phyloP scores from a whole-genome alignment of 2,329 filamentous ascomycete species.

The Epichloe elymi region DNA sequence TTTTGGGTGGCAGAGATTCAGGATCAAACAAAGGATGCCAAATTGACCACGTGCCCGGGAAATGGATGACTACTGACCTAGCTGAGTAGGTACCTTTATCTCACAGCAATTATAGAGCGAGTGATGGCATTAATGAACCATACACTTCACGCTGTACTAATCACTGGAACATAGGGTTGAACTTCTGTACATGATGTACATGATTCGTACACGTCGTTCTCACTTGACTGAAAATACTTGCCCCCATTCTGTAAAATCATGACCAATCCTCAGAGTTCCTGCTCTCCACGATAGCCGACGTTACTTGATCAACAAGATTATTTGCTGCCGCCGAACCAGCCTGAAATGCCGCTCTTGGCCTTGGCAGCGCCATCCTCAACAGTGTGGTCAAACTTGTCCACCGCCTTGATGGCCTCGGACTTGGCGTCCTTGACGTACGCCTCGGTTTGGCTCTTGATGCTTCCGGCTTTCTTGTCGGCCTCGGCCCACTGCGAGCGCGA shows the following conservation, averaged over 20 bases:
- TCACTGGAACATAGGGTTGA: neutral
- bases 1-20: too few relatives aligned
- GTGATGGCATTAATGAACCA: neutral
- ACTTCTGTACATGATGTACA: neutral
- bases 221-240: neutral
- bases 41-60: too few relatives aligned
- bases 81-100: neutral
- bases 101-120: neutral
- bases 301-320: conserved; percentile 9
- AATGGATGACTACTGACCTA: too few relatives aligned
- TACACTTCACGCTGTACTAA: neutral
- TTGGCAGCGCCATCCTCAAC: conserved; percentile 67
- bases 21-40: too few relatives aligned
- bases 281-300: neutral
- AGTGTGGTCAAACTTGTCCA: conserved; percentile 72
- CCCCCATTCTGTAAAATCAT: neutral
- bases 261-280: neutral
- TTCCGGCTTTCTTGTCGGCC: conserved; percentile 47
- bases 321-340: conserved; percentile 69
- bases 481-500: conserved; percentile 28
- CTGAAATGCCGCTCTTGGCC: conserved; percentile 70
- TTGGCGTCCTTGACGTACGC: conserved; percentile 49
- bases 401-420: conserved; percentile 53
- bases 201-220: neutral
- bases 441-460: conserved; percentile 47